Evolutionary conservation across 352 stramenopile genomes (phyloP), one percentile per base, ranked within the genome.

Genomic region (Blastocystis sp.): DNA sequence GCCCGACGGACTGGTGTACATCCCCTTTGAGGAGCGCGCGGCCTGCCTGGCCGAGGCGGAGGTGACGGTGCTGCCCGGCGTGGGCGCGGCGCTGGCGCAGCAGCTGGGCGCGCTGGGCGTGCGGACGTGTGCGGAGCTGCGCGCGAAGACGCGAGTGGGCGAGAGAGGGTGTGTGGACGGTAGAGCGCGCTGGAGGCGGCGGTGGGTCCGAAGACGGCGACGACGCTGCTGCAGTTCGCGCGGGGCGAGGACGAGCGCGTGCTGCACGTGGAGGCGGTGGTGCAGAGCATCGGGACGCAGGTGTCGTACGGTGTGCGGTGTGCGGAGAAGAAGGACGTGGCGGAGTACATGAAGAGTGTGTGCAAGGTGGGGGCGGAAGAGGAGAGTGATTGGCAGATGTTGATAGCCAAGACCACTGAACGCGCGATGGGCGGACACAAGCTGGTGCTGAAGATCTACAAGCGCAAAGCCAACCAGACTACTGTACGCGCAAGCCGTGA

Each of bases 221-320:
- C 45, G n/a, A 84, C 42, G 21, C 60, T 84, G 0, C 34, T 52
- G 19, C 21, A 42, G 19, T 84, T 38, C 45, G 74, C 74, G 11
- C 17, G 9, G 1, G 74, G 74, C 0, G 34, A 68, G 11, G 74
- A 84, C 66, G 17, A 3, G 14, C 74, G 74, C 43, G 54, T 84
- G 21, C 28, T 84, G 11, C n/a, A 1, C 2, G 74, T 84, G 54
- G 60, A 59, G 40, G 19, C 74, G 14, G 74, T 21, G 24, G 4
- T 68, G 3, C 54, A 63, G 14, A 84, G 74, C 42, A 54, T 84
- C 4, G 34, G 74, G 17, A 45, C 66, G 9, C 74, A 84, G 61
- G 4, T 84, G 42, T 84, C 74, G 34, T 84, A 84, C 74, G 74
- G 74, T 24, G 74, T 84, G 21, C 74, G 74, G 17, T 84, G 74